Conservation (phyloP, 1,284 basidiomycete species). For the Moesziomyces antarcticus region DNA sequence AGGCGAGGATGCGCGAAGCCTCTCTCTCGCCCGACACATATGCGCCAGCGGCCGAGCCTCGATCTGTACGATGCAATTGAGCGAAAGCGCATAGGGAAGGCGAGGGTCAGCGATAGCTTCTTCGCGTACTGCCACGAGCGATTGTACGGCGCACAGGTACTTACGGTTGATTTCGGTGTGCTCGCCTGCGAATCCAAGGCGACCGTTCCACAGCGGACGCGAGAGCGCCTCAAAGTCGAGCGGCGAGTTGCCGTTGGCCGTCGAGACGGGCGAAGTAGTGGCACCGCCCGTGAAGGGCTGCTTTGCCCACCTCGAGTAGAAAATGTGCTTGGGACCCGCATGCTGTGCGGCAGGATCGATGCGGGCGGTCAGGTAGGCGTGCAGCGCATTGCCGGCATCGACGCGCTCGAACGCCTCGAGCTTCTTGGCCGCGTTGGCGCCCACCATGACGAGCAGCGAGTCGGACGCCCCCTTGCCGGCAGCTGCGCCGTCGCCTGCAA, state of each 20-base stretch:
- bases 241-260: slow-evolving; percentile 67
- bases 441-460: slow-evolving; percentile 70
- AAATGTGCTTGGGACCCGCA: slow-evolving; percentile 38
- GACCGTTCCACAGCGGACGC: slow-evolving; percentile 69
- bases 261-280: slow-evolving; percentile 70
- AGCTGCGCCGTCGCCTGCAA: slow-evolving; percentile 33
- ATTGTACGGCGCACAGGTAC: slow-evolving; percentile 4
- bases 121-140: background rate
- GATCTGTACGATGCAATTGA: slow-evolving; percentile 7
- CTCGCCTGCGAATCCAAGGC: slow-evolving; percentile 72
- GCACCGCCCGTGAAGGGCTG: slow-evolving; percentile 71
- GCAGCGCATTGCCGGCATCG: slow-evolving; percentile 56
- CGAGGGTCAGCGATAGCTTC: background rate
- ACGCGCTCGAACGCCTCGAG: slow-evolving; percentile 60
- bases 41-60: slow-evolving; percentile 70
- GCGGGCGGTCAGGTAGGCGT: slow-evolving; percentile 60
- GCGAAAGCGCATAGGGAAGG: background rate
- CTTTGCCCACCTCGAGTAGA: slow-evolving; percentile 69
- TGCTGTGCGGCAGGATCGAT: slow-evolving; percentile 15
- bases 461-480: slow-evolving; percentile 57
- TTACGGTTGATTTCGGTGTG: slow-evolving; percentile 71
- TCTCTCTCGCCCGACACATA: slow-evolving; percentile 70
- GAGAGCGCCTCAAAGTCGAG: slow-evolving; percentile 71
- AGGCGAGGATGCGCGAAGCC: slow-evolving; percentile 58
- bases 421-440: slow-evolving; percentile 57